Evolutionary conservation across 78 protist genomes (phyloP), one percentile per base, ranked within the genome.

Genomic region (Dictyostelium brefeldianum): DNA sequence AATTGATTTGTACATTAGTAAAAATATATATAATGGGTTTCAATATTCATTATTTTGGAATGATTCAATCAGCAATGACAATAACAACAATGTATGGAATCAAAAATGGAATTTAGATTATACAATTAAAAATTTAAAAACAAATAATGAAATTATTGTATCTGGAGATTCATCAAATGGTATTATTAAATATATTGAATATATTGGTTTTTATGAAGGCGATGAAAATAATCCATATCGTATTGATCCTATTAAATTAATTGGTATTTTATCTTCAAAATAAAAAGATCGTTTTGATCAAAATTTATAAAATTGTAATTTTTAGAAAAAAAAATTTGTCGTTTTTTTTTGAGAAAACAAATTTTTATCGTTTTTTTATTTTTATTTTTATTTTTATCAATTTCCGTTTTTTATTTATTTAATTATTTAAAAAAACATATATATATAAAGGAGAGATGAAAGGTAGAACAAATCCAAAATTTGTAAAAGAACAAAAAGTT

Each of bases 141-240:
- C 78, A 6, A 43, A 87, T 22, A 17, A 56, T 10, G 62, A 65
- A 22, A 87, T 87, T 62, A 46, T 47, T 7, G 31, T 87, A 0
- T 64, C 73, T 6, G 93, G 93, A 17, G 78, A 70, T 50, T 5
- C 0, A 4, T 25, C 64, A 10, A 18, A n/a, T 20, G 93, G 93
- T 7, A 87, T 87, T 7, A 64, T 87, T 2, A 31, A 77, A n/a
- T 87, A 46, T 87, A 87, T 87, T 9, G 77, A 74, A n/a, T 5
- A 5, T 17, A 12, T 87, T 11, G 93, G 93, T 31, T 87, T 87
- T 81, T 87, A 87, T 78, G 85, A 87, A 77, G 93, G 93, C 51
- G 84, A 74, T 65, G 93, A 87, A 41, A 29, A 8, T 5, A 87
- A 87, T 77, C 51, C 25, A 31, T 87, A 87, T 77, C 59, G 93